phyloP scores from a whole-genome alignment of 1,284 basidiomycete genomes.

The Trametes sp. region DNA sequence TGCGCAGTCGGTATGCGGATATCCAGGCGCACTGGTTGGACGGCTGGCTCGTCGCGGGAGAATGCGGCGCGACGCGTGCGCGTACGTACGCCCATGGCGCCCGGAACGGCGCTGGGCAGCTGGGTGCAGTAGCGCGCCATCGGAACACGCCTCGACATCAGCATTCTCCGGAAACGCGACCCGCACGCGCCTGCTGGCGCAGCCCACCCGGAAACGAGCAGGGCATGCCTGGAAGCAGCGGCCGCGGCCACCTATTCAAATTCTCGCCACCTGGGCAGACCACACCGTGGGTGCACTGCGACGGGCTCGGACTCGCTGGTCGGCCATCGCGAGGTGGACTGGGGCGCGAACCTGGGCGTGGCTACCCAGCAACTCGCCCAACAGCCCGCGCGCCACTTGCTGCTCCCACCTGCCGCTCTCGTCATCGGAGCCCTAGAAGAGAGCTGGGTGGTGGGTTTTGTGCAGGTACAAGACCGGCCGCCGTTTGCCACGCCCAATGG shows the following conservation, averaged over 20 bases:
- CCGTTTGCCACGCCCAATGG: constrained; percentile 3
- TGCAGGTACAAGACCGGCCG: not conserved
- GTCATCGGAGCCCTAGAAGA: constrained; percentile 16
- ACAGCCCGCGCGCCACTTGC: not conserved
- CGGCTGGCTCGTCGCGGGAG: constrained; percentile 14
- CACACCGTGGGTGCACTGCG: constrained; percentile 8
- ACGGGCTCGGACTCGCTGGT: constrained; percentile 3
- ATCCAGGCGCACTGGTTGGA: constrained; percentile 1
- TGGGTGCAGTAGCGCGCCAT: not conserved
- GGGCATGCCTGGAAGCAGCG: not conserved
- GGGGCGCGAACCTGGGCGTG: constrained; percentile 1
- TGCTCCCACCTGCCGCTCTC: not conserved
- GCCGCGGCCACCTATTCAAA: constrained; percentile 1
- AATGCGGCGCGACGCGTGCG: not conserved
- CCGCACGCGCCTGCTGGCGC: not conserved
- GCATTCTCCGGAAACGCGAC: not conserved
- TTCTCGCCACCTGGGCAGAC: not conserved
- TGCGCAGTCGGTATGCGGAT: not conserved
- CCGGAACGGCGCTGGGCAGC: not conserved
- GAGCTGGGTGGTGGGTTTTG: not conserved
- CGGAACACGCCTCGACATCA: not conserved
- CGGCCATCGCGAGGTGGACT: not conserved
- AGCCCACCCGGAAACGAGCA: not conserved
- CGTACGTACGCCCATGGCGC: not conserved
- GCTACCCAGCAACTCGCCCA: not conserved